phyloP scores from a whole-genome alignment of 2,329 filamentous ascomycete genomes.

The Thielaviopsis punctulata region DNA sequence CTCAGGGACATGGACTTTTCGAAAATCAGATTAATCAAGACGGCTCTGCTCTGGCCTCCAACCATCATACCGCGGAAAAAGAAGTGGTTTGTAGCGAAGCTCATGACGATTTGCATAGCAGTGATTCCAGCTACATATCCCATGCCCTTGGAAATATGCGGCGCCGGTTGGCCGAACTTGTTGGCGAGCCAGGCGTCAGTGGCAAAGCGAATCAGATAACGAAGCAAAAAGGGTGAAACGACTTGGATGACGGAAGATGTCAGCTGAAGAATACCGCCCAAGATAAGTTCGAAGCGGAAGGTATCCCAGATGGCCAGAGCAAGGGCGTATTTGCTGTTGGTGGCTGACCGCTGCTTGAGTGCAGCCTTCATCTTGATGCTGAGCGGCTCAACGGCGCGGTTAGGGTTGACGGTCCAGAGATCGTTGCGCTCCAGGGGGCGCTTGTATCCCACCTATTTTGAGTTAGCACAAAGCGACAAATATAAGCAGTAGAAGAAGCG shows the following conservation, averaged over 20 bases:
- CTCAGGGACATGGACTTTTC: slow-evolving; percentile 86
- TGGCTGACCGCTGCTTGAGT: slow-evolving; percentile 50
- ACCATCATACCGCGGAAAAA: slow-evolving; percentile 86
- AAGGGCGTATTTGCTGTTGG: slow-evolving; percentile 49
- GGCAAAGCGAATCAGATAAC: slow-evolving; percentile 76
- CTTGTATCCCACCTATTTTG: slow-evolving; percentile 57
- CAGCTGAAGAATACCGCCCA: slow-evolving; percentile 66
- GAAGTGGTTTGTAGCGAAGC: slow-evolving; percentile 72
- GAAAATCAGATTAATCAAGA: slow-evolving; percentile 74
- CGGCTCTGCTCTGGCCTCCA: slow-evolving; percentile 65
- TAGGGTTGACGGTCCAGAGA: slow-evolving; percentile 75
- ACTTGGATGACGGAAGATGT: slow-evolving; percentile 60
- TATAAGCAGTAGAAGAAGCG: background rate
- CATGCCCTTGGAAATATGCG: slow-evolving; percentile 57
- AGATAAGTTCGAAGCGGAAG: slow-evolving; percentile 67
- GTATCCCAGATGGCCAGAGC: slow-evolving; percentile 73
- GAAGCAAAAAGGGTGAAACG: slow-evolving; percentile 66
- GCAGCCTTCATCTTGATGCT: slow-evolving; percentile 47
- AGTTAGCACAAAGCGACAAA: slow-evolving; percentile 3
- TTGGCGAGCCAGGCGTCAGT: slow-evolving; percentile 58
- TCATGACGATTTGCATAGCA: slow-evolving; percentile 69
- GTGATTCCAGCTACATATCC: slow-evolving; percentile 75
- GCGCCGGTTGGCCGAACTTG: slow-evolving; percentile 31
- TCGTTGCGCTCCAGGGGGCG: slow-evolving; percentile 69
- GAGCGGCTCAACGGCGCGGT: slow-evolving; percentile 54